A percentile compares a stretch with the other conserved stretches of the same genome.
phyloP scores from a whole-genome alignment of 1,139 yeast genomes.

The Dujonia santamariae region DNA sequence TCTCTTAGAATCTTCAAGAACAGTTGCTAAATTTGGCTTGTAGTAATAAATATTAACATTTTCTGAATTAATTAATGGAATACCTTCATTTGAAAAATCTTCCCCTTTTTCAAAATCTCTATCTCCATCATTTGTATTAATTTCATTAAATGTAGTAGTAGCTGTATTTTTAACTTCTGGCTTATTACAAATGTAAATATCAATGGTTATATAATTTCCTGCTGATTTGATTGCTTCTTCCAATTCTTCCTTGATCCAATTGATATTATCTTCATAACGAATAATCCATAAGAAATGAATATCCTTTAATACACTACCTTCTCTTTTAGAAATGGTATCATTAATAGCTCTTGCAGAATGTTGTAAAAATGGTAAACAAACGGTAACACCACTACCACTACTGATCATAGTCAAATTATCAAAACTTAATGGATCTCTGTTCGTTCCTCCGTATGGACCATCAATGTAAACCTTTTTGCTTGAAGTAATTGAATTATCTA shows the following conservation, averaged over 20 bases:
- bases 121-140: not conserved
- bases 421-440: slow-evolving; percentile 48
- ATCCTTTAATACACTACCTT: slow-evolving; percentile 16
- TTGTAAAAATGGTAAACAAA: slow-evolving; percentile 47
- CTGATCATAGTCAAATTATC: slow-evolving; percentile 44
- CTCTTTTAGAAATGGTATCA: slow-evolving; percentile 11
- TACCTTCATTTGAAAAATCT: not conserved
- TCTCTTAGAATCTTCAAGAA: slow-evolving; percentile 17
- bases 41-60: slow-evolving; percentile 18
- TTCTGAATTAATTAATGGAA: not conserved
- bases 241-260: slow-evolving; percentile 47
- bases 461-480: slow-evolving; percentile 45
- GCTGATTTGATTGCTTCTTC: slow-evolving; percentile 20
- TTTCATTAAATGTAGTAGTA: no score
- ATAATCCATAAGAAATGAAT: slow-evolving; percentile 53
- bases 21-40: slow-evolving; percentile 32
- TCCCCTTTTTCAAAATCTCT: not conserved
- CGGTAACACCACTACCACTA: slow-evolving; percentile 58
- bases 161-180: not conserved
- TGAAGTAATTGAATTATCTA: slow-evolving; percentile 20
- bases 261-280: slow-evolving; percentile 29
- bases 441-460: slow-evolving; percentile 65
- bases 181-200: slow-evolving; percentile 21
- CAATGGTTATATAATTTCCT: slow-evolving; percentile 22
- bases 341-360: slow-evolving; percentile 18